These are phyloP conservation scores for Candida parachauliodes DNA, from an alignment of 805 yeast genomes.

Conservation along the genomic window DNA sequence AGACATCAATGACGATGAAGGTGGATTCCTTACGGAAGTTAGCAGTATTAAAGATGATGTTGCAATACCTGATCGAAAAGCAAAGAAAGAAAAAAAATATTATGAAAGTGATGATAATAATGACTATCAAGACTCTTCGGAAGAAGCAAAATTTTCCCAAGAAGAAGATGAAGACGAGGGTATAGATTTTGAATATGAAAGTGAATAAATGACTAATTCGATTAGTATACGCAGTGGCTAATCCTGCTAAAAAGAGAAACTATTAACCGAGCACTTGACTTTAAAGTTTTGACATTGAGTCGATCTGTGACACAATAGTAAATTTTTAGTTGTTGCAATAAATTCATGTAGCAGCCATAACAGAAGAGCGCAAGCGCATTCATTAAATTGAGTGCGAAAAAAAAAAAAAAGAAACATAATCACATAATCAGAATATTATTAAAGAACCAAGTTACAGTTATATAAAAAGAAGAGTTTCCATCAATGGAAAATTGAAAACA, in stretches of 20 bases:
- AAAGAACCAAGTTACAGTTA: no score
- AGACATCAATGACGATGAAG: slow-evolving; percentile 25
- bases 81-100: background rate
- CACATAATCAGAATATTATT: no score
- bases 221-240: background rate
- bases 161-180: slow-evolving; percentile 22
- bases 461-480: no score
- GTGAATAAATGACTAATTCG: no score
- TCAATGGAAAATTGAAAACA: slow-evolving; percentile 31
- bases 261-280: no score
- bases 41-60: background rate
- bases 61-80: slow-evolving; percentile 1
- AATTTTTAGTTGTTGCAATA: no score
- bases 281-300: no score
- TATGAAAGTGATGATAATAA: slow-evolving; percentile 4
- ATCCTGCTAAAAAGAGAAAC: background rate
- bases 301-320: no score
- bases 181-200: slow-evolving; percentile 44
- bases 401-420: background rate
- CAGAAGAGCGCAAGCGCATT: slow-evolving; percentile 5
- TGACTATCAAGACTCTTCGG: slow-evolving; percentile 3
- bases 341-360: background rate
- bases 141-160: slow-evolving; percentile 5
- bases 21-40: background rate
- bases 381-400: background rate